Percentiles rank a stretch among this genome's conserved stretches.
Evolutionary conservation across 768 basidiomycete species (phyloP).

Genomic region (Lactifluus piperatus): DNA sequence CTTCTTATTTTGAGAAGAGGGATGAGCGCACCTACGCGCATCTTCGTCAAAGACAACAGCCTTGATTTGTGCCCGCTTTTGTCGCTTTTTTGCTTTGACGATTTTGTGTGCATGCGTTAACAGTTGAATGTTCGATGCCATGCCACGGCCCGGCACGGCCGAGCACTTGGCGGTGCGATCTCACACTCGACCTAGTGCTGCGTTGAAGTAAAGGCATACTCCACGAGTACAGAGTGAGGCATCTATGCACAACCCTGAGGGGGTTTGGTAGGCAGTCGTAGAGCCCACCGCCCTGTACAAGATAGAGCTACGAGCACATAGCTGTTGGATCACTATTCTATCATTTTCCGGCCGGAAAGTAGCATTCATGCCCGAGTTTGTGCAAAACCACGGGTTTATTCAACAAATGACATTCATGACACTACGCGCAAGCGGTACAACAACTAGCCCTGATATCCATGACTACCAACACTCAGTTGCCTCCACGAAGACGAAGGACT

Average conservation of each 20-base stretch:
- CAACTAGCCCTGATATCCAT: not conserved
- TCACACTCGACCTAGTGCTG: no score
- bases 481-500: conserved; percentile 44
- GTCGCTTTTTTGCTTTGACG: conserved; percentile 58
- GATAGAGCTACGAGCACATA: no score
- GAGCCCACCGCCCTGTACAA: no score
- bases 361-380: no score
- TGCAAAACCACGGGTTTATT: no score
- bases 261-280: no score
- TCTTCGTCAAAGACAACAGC: conserved; percentile 83
- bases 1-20: not conserved
- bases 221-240: not conserved
- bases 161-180: no score
- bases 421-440: not conserved
- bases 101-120: conserved; percentile 58
- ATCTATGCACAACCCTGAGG: not conserved
- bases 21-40: conserved; percentile 43
- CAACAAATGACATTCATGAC: conserved; percentile 1
- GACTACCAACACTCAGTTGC: conserved; percentile 22
- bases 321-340: no score
- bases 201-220: not conserved
- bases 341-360: no score
- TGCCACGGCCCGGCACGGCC: conserved; percentile 8
- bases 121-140: conserved; percentile 38
- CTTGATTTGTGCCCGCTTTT: conserved; percentile 59